Base-by-base conservation (phyloP, 352 stramenopile species). In the Phytophthora lateralis region DNA sequence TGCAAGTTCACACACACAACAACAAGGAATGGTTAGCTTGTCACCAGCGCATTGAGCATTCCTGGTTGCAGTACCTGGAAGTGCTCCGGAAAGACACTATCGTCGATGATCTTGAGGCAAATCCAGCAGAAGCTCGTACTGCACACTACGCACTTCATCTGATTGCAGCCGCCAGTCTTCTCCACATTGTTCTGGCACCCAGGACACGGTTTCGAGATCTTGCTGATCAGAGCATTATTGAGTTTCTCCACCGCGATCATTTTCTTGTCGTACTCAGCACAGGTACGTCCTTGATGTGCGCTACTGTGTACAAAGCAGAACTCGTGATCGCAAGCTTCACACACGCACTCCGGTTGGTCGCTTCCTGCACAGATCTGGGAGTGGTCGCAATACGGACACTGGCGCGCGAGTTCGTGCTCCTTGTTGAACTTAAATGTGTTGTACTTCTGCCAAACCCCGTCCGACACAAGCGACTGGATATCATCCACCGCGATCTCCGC, bases 261-360 rank as follows among this genome's bases (percentile, higher is more conserved):
- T 15, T 76, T 68, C 43, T 77, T 74, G 55, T 95, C 83, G 66
- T 96, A 97, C 26, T 89, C 76, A 27, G 75, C 74, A 56, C 90
- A 97, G 1, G 69, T 76, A 6, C 65, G 66, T 30, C 79, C 77
- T 21, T 75, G 57, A 59, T 97, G 91, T 0, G 91, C 89, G 41
- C 81, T 97, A 26, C 85, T 94, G 47, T 97, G 91, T 15, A 87
- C 73, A 46, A 96, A 97, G 47, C 91, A 97, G 63, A 93, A 97
- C 20, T 81, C 74, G 7, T 69, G 69, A 2, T 61, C 58, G 42
- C 82, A 91, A 0, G 52, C 47, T 8, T 65, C 64, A 26, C 82
- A 89, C 0, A 70, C 32, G 27, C 76, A 86, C 41, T 80, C 75
- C 4, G 81, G 81, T 1, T 66, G 44, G 20, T 80, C 60, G 15